Conservation (phyloP, 768 basidiomycete species). For the Boletus reticuloceps region DNA sequence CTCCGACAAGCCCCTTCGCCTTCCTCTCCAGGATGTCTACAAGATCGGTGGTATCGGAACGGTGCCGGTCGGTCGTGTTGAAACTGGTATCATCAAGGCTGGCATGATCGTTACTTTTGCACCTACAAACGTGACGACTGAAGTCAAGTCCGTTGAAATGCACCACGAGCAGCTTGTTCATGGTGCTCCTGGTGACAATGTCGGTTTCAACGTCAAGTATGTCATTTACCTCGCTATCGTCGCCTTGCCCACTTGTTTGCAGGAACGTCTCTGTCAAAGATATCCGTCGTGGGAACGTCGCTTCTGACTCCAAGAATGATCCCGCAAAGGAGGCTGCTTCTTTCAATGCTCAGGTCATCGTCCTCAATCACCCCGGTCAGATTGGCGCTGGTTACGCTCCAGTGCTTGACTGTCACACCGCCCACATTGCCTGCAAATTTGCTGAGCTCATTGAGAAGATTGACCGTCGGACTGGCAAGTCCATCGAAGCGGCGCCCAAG, state of each 20-base stretch:
- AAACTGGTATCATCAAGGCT: slow-evolving; percentile 99
- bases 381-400: slow-evolving; percentile 99
- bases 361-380: slow-evolving; percentile 99
- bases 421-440: slow-evolving; percentile 99
- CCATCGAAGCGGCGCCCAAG: slow-evolving; percentile 85
- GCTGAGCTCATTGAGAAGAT: slow-evolving; percentile 99
- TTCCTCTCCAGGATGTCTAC: slow-evolving; percentile 99
- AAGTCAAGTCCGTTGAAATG: slow-evolving; percentile 99
- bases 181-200: slow-evolving; percentile 98
- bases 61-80: slow-evolving; percentile 99
- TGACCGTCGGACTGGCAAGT: slow-evolving; percentile 97
- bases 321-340: slow-evolving; percentile 99
- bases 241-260: slow-evolving; percentile 7
- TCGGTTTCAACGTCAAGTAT: slow-evolving; percentile 98
- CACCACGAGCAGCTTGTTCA: slow-evolving; percentile 96
- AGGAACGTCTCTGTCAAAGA: slow-evolving; percentile 99
- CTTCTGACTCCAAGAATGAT: slow-evolving; percentile 99
- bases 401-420: slow-evolving; percentile 99
- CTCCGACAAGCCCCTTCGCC: slow-evolving; percentile 99
- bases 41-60: slow-evolving; percentile 99
- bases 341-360: slow-evolving; percentile 99
- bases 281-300: slow-evolving; percentile 99
- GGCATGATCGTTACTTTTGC: slow-evolving; percentile 99
- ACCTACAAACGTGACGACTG: slow-evolving; percentile 97
- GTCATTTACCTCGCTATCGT: slow-evolving; percentile 24